A percentile compares a stretch with the other conserved stretches of the same genome.
These are phyloP conservation scores for Rhodotorula sp. DNA, from an alignment of 1,284 basidiomycete species.

Conservation along the genomic window DNA sequence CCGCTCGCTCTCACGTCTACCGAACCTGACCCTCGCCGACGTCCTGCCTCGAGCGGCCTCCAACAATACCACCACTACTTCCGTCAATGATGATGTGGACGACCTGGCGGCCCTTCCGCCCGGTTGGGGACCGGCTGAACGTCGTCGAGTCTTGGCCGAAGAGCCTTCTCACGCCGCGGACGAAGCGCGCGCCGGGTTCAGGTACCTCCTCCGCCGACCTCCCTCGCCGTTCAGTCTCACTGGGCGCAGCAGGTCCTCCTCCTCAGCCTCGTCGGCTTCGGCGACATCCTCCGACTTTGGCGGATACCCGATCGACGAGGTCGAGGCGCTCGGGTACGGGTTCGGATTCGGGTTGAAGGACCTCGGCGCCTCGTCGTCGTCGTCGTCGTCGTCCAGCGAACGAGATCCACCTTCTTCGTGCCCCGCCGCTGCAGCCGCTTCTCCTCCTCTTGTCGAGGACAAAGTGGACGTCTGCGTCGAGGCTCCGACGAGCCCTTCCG, in stretches of 20 bases:
- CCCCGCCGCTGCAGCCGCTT: not conserved
- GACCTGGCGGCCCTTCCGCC: constrained; percentile 21
- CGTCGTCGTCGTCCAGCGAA: not conserved
- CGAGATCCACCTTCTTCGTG: too few relatives aligned
- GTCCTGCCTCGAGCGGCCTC: constrained; percentile 18
- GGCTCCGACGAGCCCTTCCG: constrained; percentile 2
- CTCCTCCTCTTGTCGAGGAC: not conserved
- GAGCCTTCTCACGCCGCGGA: constrained; percentile 29
- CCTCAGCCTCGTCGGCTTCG: not conserved
- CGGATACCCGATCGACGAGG: not conserved
- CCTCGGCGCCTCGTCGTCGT: not conserved
- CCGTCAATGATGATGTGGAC: constrained; percentile 9
- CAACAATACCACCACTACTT: not conserved
- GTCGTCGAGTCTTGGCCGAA: constrained; percentile 17
- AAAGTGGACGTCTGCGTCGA: not conserved
- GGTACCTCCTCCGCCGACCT: not conserved
- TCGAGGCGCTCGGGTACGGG: constrained; percentile 11
- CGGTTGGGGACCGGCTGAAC: constrained; percentile 27
- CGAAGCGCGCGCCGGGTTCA: constrained; percentile 19
- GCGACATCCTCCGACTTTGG: not conserved
- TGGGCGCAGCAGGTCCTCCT: too few relatives aligned
- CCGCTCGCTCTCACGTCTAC: constrained; percentile 29
- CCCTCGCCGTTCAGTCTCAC: not conserved
- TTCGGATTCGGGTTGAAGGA: not conserved
- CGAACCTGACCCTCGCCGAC: constrained; percentile 22